Evolutionary conservation across 805 yeast genomes (phyloP), one percentile per base, ranked within the genome.

Genomic region (Monosporozyma siamensis): DNA sequence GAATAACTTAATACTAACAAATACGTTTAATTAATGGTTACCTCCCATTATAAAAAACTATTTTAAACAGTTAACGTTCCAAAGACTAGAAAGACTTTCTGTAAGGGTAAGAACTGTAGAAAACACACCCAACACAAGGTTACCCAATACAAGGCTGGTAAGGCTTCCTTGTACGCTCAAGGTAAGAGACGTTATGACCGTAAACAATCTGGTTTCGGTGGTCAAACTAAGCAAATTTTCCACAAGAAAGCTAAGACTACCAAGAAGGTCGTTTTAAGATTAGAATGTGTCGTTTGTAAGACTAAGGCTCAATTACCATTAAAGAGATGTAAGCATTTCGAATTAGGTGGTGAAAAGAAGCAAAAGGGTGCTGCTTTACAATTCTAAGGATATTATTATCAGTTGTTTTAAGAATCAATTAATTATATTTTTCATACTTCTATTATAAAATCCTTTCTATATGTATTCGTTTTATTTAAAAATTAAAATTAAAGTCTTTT

Each of bases 181-280:
- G 99, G 99, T 83, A 92, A 94, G 90, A 88, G 99, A 82, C 89
- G 99, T 81, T 92, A 92, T 80, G 98, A 92, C 90, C 95, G 99
- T 78, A 92, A 92, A 77, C 98, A 92, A 80, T 71, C 84, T 66
- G 98, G 98, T 88, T 92, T 80, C 78, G 99, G 99, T 86, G 99
- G 99, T 86, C 99, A 92, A 80, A 92, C 98, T 77, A 92, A 88
- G 81, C 98, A 82, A 70, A 83, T 92, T 77, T 92, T 92, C 97
- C 97, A 88, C 85, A 92, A 92, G 86, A 92, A 92, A 77, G 98
- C 98, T 66, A 92, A 92, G 88, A 92, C 97, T 64, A 92, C 98
- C 80, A 92, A 92, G 88, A 92, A 92, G 85, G 95, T 92, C 71
- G 98, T 92, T 59, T 83, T 92, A 70, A 90, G 97, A 80, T 82